Evolutionary conservation across 164 flowering plant genomes (phyloP).

Genomic region (Chimonanthus praecox): DNA sequence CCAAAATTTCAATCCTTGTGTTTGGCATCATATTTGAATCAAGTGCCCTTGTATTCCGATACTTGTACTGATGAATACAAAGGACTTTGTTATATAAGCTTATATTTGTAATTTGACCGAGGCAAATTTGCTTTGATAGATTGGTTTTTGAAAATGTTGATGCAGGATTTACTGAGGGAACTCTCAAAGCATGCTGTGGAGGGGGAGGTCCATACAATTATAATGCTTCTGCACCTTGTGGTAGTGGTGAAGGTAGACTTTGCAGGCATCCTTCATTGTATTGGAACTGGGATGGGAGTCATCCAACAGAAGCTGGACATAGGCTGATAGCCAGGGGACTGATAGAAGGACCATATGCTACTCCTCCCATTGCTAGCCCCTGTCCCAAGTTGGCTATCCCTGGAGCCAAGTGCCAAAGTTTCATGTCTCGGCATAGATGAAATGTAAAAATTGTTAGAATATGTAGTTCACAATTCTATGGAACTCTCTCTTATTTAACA

Average conservation of each 20-base stretch:
- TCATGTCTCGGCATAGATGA: too few species aligned
- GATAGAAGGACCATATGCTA: slow-evolving; percentile 14
- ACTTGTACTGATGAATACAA: background rate
- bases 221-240: slow-evolving; percentile 19
- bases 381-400: background rate
- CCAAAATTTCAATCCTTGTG: too few species aligned
- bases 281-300: slow-evolving; percentile 39
- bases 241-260: slow-evolving; percentile 5
- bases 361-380: slow-evolving; percentile 9
- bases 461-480: too few species aligned
- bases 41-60: background rate
- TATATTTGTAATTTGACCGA: too few species aligned
- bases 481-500: too few species aligned
- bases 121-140: background rate
- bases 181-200: slow-evolving; percentile 32
- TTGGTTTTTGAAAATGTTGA: background rate
- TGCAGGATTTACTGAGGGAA: slow-evolving; percentile 5
- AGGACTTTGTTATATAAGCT: too few species aligned
- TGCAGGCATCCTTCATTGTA: slow-evolving; percentile 30
- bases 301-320: slow-evolving; percentile 33
- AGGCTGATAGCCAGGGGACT: slow-evolving; percentile 18
- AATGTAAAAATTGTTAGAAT: too few species aligned
- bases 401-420: too few species aligned
- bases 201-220: slow-evolving; percentile 26
- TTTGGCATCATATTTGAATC: background rate